Conservation (phyloP, 2,329 filamentous ascomycete species). For the Aspergillus costaricaensis region DNA sequence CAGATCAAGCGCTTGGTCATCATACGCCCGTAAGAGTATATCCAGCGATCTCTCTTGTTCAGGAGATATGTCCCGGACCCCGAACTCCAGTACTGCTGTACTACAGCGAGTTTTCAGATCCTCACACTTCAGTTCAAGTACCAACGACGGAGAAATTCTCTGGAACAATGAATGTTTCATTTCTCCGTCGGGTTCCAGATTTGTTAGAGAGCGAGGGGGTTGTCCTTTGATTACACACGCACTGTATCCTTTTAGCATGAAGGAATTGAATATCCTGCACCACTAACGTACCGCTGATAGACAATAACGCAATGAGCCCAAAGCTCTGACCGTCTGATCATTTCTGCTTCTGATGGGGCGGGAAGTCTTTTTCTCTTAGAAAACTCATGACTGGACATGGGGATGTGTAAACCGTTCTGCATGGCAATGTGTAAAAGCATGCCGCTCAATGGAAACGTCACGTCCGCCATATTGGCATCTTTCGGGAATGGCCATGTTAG, state of each 20-base stretch:
- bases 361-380: slow-evolving; percentile 34
- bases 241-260: slow-evolving; percentile 22
- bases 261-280: too few relatives aligned
- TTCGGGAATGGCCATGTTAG: slow-evolving; percentile 47
- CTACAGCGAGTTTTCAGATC: slow-evolving; percentile 41
- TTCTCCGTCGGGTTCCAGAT: slow-evolving; percentile 39
- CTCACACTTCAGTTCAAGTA: slow-evolving; percentile 42
- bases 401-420: slow-evolving; percentile 47
- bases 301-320: slow-evolving; percentile 45
- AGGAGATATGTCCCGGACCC: slow-evolving; percentile 39
- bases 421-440: slow-evolving; percentile 46
- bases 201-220: slow-evolving; percentile 34
- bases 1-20: slow-evolving; percentile 39
- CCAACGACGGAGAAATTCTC: slow-evolving; percentile 36
- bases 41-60: slow-evolving; percentile 44
- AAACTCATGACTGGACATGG: slow-evolving; percentile 47
- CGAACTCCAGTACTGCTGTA: slow-evolving; percentile 40
- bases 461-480: slow-evolving; percentile 33
- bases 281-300: slow-evolving; percentile 39
- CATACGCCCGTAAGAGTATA: slow-evolving; percentile 39
- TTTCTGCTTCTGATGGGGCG: slow-evolving; percentile 36
- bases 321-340: slow-evolving; percentile 40
- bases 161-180: slow-evolving; percentile 38
- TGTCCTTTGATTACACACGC: slow-evolving; percentile 43
- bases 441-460: slow-evolving; percentile 40